Evolutionary conservation across 2,329 filamentous ascomycete species (phyloP), one percentile per base, ranked within the genome.

Genomic region (Ophiostoma tasmaniense): DNA sequence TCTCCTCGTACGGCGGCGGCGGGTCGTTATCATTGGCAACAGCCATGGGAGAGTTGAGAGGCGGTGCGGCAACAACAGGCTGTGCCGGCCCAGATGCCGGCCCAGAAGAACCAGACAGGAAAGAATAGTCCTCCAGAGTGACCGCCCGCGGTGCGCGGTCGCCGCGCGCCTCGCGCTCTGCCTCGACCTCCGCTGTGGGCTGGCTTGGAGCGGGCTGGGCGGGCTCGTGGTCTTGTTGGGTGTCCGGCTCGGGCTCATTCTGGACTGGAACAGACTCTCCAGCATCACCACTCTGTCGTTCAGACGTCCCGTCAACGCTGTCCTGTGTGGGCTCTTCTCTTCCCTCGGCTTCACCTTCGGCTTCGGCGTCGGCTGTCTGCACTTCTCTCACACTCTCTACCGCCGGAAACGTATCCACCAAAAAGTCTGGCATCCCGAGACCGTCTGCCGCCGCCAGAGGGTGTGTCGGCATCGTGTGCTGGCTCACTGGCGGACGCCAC

Each of bases 401-500:
- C n/a, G 59, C 14, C 17, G 33, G n/a, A 25, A 14, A n/a, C 6
- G 33, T 8, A 0, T 39, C 30, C 8, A 37, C 5, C 2, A 20
- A 37, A 64, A 64, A 64, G 20, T 39, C 61, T 7, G 64, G 64
- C 64, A 65, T 65, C 10, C 42, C n/a, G 10, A 65, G 37, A 13
- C 64, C 25, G 35, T 65, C 64, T 37, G 42, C 42, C 35, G 11
- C 25, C 11, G 64, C 64, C 22, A 65, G 64, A 5, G 72, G 71
- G 28, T 73, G 71, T 20, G 71, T 68, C 13, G 62, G 66, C 2
- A 69, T 33, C 3, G 72, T 45, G 50, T 73, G 72, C 35, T 73
- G 72, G 64, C 73, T 73, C 30, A 64, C 70, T 6, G 72, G 70
- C 3, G 73, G 72, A 0, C 71, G 69, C 72, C 72, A 73, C 3